Percentiles rank a stretch among this genome's conserved stretches.
Evolutionary conservation across 441 rosid genomes (phyloP).

Genomic region (Pelargonium myrrhifolium): DNA sequence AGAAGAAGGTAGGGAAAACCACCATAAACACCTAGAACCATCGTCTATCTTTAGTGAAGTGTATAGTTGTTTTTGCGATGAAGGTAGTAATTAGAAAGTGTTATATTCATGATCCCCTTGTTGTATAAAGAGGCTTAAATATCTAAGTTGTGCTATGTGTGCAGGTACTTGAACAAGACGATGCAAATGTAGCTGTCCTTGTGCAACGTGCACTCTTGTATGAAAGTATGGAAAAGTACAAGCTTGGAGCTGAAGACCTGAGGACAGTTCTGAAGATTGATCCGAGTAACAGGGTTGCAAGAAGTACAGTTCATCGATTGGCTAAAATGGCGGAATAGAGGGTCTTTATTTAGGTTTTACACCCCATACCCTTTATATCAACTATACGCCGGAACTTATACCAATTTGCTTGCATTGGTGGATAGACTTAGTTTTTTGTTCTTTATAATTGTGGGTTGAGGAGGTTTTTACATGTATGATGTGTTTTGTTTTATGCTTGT

Average conservation of each 20-base stretch:
- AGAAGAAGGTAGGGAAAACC: too few species aligned
- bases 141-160: conserved; percentile 12
- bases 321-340: conserved; percentile 60
- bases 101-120: background rate
- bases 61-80: too few species aligned
- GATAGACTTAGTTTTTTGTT: conserved; percentile 8
- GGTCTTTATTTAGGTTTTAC: conserved; percentile 15
- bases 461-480: conserved; percentile 18
- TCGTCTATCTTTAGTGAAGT: too few species aligned
- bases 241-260: conserved; percentile 90
- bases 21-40: too few species aligned
- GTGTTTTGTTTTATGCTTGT: conserved; percentile 16
- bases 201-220: conserved; percentile 91
- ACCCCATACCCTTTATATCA: background rate
- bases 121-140: background rate
- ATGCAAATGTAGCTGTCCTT: conserved; percentile 51
- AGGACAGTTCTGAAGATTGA: conserved; percentile 78
- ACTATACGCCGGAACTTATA: conserved; percentile 24
- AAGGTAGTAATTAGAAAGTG: background rate
- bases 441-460: conserved; percentile 14
- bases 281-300: conserved; percentile 72
- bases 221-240: conserved; percentile 94
- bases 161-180: conserved; percentile 71
- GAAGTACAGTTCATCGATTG: conserved; percentile 88
- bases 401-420: conserved; percentile 17